Conservation (phyloP, 2,329 filamentous ascomycete species). For the Dichotomopilus funicola region DNA sequence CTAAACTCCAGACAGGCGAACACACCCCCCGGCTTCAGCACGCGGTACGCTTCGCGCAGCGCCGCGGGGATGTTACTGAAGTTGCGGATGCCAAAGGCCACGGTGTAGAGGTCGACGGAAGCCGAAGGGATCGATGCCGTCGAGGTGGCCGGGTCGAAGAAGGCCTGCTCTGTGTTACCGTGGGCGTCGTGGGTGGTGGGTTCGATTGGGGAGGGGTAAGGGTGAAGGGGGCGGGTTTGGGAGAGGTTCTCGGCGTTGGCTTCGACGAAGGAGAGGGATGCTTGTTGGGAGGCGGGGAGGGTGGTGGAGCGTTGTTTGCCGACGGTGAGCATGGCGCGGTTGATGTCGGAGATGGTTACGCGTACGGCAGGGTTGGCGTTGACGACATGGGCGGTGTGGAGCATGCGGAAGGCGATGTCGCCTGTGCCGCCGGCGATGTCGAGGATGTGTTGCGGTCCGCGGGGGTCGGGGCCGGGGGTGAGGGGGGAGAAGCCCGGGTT, state of each 20-base stretch:
- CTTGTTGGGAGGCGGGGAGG: conserved; percentile 49
- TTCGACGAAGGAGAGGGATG: conserved; percentile 67
- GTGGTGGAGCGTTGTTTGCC: conserved; percentile 68
- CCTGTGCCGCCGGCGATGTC: conserved; percentile 96
- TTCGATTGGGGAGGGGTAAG: conserved; percentile 4
- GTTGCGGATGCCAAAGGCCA: conserved; percentile 95
- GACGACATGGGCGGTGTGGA: conserved; percentile 76
- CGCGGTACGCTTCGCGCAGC: conserved; percentile 74
- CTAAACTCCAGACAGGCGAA: conserved; percentile 97
- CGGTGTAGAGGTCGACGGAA: conserved; percentile 91
- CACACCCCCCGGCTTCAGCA: conserved; percentile 88
- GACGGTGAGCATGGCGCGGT: conserved; percentile 87
- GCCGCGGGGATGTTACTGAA: conserved; percentile 88
- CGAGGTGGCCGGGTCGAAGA: conserved; percentile 17
- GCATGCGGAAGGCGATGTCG: conserved; percentile 94
- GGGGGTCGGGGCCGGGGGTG: conserved; percentile 36
- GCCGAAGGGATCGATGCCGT: conserved; percentile 52
- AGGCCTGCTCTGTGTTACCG: conserved; percentile 9
- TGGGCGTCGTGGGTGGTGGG: conserved; percentile 1
- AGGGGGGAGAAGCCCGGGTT: conserved; percentile 66
- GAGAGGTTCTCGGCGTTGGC: conserved; percentile 77
- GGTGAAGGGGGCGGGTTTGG: conserved; percentile 16
- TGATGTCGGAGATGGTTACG: conserved; percentile 94
- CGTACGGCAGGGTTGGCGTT: conserved; percentile 73
- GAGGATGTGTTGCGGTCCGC: conserved; percentile 64